Evolutionary conservation across 108 stramenopile species (phyloP), one percentile per base, ranked within the genome.

Genomic region (Pelagomonas calceolata): DNA sequence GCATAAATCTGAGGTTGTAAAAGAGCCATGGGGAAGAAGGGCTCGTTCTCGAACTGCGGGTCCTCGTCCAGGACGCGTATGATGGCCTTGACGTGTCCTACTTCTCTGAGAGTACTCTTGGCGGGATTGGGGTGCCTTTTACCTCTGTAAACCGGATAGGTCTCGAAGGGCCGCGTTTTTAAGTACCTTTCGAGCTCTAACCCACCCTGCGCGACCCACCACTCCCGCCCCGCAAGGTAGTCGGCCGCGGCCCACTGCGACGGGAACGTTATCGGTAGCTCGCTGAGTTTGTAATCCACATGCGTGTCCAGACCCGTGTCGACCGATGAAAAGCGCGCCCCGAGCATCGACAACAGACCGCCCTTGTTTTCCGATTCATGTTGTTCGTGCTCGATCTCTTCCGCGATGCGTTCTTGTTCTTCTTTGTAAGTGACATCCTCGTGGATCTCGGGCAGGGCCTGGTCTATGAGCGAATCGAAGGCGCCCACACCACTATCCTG

Each of bases 41-140:
- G 67, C 29, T 63, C 63, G 36, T 65, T 60, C 21, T 73, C 73
- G 32, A 67, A n/a, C 36, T 60, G 64, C 32, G 73, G 70, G 30
- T 76, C 66, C 14, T 63, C 67, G 51, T 32, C 26, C 30, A 79
- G 63, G 10, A 82, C 70, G 30, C 81, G 66, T 31, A 82, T 70
- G 36, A 82, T 37, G 70, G 79, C 79, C 77, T 82, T 79, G 31
- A 76, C 73, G 30, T 65, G 3, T 12, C 77, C 77, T 17, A 78
- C 71, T 5, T 26, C 1, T 43, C 32, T 17, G 4, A 69, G 36
- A 30, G 36, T 37, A 9, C 15, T 14, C 31, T 33, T 32, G n/a
- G 46, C 7, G 31, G 32, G 30, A 35, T 33, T 37, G 0, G 17
- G 32, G n/a, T 39, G 29, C 3, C 63, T 34, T 32, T 75, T 69